Conservation (phyloP, 768 basidiomycete genomes). For the Pisolithus albus region DNA sequence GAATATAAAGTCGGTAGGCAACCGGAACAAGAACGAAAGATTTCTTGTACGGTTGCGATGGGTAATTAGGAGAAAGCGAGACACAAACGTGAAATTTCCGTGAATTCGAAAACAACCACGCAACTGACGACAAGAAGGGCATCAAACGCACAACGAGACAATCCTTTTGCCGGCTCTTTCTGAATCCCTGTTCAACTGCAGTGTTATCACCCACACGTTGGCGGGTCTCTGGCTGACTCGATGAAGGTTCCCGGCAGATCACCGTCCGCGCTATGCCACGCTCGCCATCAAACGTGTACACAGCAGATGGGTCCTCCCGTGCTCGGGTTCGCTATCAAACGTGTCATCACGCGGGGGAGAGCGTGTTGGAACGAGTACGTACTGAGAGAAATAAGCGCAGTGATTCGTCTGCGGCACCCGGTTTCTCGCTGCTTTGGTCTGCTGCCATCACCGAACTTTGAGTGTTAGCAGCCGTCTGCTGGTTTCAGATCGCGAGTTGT, state of each 20-base stretch:
- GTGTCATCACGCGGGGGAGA: neutral
- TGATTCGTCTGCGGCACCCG: neutral
- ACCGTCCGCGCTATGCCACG: slow-evolving; percentile 50
- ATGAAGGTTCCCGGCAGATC: slow-evolving; percentile 42
- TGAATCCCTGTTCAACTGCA: neutral
- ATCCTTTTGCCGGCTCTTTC: slow-evolving; percentile 30
- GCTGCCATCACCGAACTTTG: neutral
- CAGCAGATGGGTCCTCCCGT: slow-evolving; percentile 31
- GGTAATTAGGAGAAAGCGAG: no score
- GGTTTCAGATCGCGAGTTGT: no score
- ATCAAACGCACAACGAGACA: slow-evolving; percentile 48
- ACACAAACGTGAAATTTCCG: no score
- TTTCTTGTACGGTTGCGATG: no score
- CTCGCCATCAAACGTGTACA: slow-evolving; percentile 60
- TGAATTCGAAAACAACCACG: neutral
- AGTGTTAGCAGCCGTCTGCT: no score
- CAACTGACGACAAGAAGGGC: neutral
- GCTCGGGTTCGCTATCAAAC: neutral
- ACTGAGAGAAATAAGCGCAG: neutral
- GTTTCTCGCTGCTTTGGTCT: no score
- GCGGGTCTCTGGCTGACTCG: neutral
- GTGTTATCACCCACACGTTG: no score
- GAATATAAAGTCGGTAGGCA: no score
- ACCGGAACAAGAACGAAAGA: no score
- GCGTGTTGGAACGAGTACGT: neutral